Evolutionary conservation across 2,329 filamentous ascomycete genomes (phyloP).

Genomic region (Talaromyces albobiverticillius): DNA sequence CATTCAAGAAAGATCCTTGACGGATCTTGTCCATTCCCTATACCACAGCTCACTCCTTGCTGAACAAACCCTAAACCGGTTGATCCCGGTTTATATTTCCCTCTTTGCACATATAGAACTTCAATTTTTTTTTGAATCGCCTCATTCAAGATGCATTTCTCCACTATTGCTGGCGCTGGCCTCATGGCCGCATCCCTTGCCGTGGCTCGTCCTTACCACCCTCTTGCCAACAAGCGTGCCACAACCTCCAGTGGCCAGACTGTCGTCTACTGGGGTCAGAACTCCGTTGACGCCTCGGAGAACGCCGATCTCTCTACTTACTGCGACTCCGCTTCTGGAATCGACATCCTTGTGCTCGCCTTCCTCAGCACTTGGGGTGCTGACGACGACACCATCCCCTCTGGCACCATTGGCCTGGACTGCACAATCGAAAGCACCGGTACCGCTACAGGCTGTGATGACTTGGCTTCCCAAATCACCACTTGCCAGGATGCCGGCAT

Average conservation of each 20-base stretch:
- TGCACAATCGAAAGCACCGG: conserved; percentile 29
- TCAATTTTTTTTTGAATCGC: background rate
- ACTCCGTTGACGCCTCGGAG: background rate
- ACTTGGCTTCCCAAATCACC: conserved; percentile 39
- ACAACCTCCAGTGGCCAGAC: conserved; percentile 6
- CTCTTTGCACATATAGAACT: background rate
- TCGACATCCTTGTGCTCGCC: conserved; percentile 45
- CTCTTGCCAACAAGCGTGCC: conserved; percentile 1
- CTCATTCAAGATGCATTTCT: conserved; percentile 11
- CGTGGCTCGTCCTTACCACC: conserved; percentile 9
- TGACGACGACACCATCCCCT: conserved; percentile 32
- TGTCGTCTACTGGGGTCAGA: conserved; percentile 15
- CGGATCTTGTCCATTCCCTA: conserved; percentile 15
- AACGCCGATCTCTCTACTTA: conserved; percentile 25
- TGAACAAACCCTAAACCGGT: conserved; percentile 1
- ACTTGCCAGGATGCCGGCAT: conserved; percentile 44
- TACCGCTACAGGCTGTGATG: conserved; percentile 30
- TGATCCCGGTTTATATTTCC: conserved; percentile 2
- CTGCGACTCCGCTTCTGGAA: conserved; percentile 36
- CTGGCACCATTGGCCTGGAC: conserved; percentile 40
- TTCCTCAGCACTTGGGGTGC: conserved; percentile 42
- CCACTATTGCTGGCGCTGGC: conserved; percentile 8
- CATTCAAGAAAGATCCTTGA: conserved; percentile 11
- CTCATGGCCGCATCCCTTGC: conserved; percentile 11
- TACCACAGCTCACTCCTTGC: conserved; percentile 8